phyloP scores from a whole-genome alignment of 1,284 basidiomycete species.

The Ceratobasidium sp. region DNA sequence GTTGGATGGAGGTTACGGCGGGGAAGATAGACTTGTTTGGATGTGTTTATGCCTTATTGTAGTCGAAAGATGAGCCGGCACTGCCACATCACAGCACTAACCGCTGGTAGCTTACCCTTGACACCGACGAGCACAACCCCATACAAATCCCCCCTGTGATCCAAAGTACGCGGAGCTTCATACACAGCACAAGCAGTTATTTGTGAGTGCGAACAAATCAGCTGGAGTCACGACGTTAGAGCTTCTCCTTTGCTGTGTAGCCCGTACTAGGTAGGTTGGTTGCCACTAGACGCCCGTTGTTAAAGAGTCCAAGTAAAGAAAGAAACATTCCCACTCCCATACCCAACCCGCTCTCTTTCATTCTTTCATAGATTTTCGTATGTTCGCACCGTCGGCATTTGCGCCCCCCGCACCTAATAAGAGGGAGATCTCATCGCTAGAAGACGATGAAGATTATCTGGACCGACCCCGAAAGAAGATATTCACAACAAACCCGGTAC shows the following conservation, averaged over 20 bases:
- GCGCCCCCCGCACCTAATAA: conserved; percentile 8
- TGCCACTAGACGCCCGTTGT: no score
- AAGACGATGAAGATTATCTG: conserved; percentile 42
- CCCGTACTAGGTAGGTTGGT: not conserved
- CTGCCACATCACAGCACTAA: not conserved
- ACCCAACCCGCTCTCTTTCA: conserved; percentile 13
- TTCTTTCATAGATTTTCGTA: not conserved
- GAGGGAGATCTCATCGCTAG: conserved; percentile 33
- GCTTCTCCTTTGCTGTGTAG: not conserved
- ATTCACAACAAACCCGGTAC: conserved; percentile 41
- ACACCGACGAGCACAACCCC: not conserved
- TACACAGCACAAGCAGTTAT: not conserved
- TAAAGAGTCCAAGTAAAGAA: not conserved
- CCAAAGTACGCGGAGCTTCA: not conserved
- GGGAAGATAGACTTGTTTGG: not conserved
- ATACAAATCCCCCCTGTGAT: not conserved
- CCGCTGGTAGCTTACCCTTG: not conserved
- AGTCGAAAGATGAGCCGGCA: no score
- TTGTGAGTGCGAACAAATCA: not conserved
- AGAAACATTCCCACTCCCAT: not conserved
- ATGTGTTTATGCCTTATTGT: no score
- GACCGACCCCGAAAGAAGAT: conserved; percentile 41
- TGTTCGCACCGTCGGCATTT: conserved; percentile 15
- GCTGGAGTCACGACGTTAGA: not conserved
- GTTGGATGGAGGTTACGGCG: no score